These are phyloP conservation scores for Leptographium flavum DNA, from an alignment of 2,329 filamentous ascomycete genomes.

Conservation along the genomic window DNA sequence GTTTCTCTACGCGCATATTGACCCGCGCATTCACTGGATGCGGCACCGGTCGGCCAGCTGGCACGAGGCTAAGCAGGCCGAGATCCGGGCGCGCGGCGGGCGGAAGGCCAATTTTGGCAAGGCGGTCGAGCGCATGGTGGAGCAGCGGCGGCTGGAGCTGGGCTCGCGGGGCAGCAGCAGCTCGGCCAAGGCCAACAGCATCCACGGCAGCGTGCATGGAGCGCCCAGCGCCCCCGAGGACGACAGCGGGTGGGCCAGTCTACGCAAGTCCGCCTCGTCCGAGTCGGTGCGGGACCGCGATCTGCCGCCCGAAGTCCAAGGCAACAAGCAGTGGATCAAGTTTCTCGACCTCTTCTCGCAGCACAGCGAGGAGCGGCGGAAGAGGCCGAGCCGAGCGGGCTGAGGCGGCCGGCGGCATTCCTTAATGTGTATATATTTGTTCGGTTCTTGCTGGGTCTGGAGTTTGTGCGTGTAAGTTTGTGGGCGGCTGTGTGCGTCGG, in stretches of 20 bases:
- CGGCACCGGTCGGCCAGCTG: constrained; percentile 29
- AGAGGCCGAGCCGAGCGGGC: too few relatives aligned
- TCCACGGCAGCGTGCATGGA: not conserved
- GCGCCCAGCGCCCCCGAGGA: not conserved
- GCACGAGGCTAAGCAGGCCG: constrained; percentile 30
- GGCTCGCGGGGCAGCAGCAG: not conserved
- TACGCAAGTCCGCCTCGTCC: too few relatives aligned
- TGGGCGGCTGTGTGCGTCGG: too few relatives aligned
- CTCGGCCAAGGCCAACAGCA: not conserved
- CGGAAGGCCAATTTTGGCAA: constrained; percentile 38
- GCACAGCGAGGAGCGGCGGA: not conserved
- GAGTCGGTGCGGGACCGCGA: not conserved
- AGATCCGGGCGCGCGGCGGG: constrained; percentile 32
- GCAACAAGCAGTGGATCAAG: constrained; percentile 5
- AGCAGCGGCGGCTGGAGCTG: not conserved
- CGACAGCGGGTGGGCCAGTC: not conserved
- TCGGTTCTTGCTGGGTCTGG: too few relatives aligned
- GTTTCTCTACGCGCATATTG: constrained; percentile 27
- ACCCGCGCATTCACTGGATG: constrained; percentile 35
- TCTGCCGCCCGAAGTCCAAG: constrained; percentile 2
- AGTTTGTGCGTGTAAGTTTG: too few relatives aligned
- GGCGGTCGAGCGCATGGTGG: constrained; percentile 21
- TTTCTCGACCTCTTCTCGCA: constrained; percentile 2
- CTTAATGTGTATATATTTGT: not conserved
- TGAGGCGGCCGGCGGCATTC: too few relatives aligned